A percentile compares a stretch with the other conserved stretches of the same genome.
Evolutionary conservation across 2,329 filamentous ascomycete genomes (phyloP).

Genomic region (Colletotrichum costaricense): DNA sequence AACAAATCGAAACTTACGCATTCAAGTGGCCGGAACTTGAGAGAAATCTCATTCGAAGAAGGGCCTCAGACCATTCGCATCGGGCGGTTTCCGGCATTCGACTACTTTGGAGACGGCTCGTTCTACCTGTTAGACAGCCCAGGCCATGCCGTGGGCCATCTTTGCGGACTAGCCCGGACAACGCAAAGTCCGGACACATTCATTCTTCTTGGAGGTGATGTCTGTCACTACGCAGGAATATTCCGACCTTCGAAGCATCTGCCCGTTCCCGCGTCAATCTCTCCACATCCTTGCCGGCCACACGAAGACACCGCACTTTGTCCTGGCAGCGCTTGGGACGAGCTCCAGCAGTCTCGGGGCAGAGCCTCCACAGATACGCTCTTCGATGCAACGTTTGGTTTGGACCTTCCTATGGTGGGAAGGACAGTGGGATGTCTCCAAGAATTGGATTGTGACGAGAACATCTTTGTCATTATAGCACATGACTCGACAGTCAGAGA

Average conservation of each 20-base stretch:
- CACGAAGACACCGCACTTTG: constrained; percentile 26
- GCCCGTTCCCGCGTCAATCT: constrained; percentile 45
- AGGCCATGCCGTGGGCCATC: constrained; percentile 53
- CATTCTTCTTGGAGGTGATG: constrained; percentile 55
- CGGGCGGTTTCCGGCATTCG: constrained; percentile 49
- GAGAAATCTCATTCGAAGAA: constrained; percentile 42
- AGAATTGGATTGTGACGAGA: constrained; percentile 38
- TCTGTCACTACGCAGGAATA: constrained; percentile 52
- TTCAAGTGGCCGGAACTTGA: constrained; percentile 38
- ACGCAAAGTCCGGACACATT: constrained; percentile 48
- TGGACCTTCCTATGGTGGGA: constrained; percentile 38
- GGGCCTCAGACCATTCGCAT: constrained; percentile 42
- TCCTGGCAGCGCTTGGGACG: constrained; percentile 37
- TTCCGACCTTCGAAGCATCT: constrained; percentile 49
- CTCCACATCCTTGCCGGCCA: constrained; percentile 38
- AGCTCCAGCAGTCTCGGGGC: constrained; percentile 38
- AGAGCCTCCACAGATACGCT: constrained; percentile 38
- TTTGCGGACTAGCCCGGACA: constrained; percentile 54
- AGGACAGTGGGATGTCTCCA: constrained; percentile 36
- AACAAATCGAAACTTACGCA: background rate
- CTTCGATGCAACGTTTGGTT: constrained; percentile 40
- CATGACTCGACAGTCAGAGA: constrained; percentile 39
- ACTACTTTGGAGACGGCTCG: constrained; percentile 55
- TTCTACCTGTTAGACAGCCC: constrained; percentile 55
- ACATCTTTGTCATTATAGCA: constrained; percentile 40